Conservation (phyloP, 2,329 filamentous ascomycete genomes). For the Cryoendolithus antarcticus region DNA sequence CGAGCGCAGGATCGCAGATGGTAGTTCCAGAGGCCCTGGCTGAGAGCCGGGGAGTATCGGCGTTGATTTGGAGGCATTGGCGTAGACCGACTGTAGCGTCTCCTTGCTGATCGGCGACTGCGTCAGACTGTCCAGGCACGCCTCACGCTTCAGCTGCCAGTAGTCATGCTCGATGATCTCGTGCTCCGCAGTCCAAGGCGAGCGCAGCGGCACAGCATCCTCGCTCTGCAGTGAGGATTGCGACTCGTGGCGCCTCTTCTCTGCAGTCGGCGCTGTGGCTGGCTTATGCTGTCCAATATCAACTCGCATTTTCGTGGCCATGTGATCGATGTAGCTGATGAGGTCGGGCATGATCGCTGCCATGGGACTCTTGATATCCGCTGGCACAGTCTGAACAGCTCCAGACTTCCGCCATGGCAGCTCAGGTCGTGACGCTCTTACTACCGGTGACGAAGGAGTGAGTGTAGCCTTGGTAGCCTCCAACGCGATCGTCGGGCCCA, state of each 20-base stretch:
- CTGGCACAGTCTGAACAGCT: neutral
- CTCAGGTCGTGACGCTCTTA: constrained; percentile 5
- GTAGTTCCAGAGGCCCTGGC: too few relatives aligned
- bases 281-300: neutral
- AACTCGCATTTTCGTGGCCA: constrained; percentile 1
- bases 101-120: neutral
- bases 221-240: neutral
- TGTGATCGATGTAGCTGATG: neutral
- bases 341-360: constrained; percentile 2
- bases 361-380: neutral
- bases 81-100: neutral
- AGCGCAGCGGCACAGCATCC: neutral
- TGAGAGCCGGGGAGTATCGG: constrained; percentile 1
- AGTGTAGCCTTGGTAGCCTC: neutral
- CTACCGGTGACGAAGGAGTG: constrained; percentile 3
- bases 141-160: neutral
- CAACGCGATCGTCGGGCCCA: too few relatives aligned
- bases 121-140: neutral
- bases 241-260: neutral
- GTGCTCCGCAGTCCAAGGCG: neutral
- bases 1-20: constrained; percentile 5
- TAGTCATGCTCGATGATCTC: neutral
- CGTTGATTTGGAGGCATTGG: neutral
- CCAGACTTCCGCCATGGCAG: constrained; percentile 5
- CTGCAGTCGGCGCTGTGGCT: neutral